These are phyloP conservation scores for Cytospora piceae DNA, from an alignment of 2,329 filamentous ascomycete genomes.

Conservation along the genomic window DNA sequence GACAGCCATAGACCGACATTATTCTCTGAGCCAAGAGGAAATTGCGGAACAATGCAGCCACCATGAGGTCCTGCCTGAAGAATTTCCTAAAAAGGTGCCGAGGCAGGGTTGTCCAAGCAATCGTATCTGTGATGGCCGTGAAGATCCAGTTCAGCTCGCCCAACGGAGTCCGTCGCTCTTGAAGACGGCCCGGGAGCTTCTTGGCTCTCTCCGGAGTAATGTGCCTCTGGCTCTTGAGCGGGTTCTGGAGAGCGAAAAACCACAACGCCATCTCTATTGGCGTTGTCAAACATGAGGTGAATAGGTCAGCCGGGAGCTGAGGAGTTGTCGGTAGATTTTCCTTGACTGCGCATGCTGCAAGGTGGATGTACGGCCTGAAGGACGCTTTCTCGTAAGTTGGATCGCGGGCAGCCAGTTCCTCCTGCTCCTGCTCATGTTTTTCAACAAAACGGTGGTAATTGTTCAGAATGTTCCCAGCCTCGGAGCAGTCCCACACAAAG, in stretches of 20 bases:
- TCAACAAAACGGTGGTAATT: conserved; percentile 95
- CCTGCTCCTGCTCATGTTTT: conserved; percentile 90
- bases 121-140: conserved; percentile 97
- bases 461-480: conserved; percentile 91
- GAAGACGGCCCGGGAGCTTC: conserved; percentile 86
- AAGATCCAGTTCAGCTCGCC: conserved; percentile 99
- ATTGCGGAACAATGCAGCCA: conserved; percentile 95
- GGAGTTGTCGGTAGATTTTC: conserved; percentile 96
- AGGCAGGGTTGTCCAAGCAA: conserved; percentile 94
- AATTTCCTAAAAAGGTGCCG: conserved; percentile 93
- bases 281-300: conserved; percentile 93
- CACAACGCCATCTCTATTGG: conserved; percentile 97
- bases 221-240: conserved; percentile 60
- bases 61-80: conserved; percentile 97
- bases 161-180: conserved; percentile 89
- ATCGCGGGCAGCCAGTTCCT: conserved; percentile 74
- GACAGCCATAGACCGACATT: conserved; percentile 95
- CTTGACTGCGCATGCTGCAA: conserved; percentile 87
- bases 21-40: conserved; percentile 93
- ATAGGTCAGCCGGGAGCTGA: conserved; percentile 88
- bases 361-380: conserved; percentile 75
- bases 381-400: conserved; percentile 80
- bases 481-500: conserved; percentile 97
- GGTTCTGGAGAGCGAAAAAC: conserved; percentile 95
- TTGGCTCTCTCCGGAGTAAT: conserved; percentile 82